A percentile compares a stretch with the other conserved stretches of the same genome.
Conservation (phyloP, 768 basidiomycete genomes). For the Daedaleopsis nitida region DNA sequence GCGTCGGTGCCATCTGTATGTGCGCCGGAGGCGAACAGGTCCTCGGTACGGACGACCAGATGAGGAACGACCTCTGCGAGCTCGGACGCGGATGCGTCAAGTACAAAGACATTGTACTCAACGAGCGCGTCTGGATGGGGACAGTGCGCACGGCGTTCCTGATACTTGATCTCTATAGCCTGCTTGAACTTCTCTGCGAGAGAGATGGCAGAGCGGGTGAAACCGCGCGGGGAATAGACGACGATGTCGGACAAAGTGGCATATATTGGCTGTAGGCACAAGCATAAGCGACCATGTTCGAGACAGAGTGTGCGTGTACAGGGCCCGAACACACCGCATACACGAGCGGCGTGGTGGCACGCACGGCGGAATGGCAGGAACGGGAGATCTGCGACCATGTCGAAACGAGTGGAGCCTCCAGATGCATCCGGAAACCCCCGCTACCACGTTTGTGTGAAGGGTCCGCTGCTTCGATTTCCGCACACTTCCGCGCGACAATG, state of each 20-base stretch:
- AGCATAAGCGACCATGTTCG: conserved; percentile 11
- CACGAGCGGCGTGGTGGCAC: no score
- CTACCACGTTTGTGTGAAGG: neutral
- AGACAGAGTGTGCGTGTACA: neutral
- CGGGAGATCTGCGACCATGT: neutral
- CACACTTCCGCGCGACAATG: neutral
- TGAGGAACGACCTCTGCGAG: conserved; percentile 49
- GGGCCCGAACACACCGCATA: no score
- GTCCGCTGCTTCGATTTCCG: neutral
- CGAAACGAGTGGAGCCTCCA: neutral
- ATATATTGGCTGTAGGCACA: conserved; percentile 65
- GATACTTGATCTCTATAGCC: conserved; percentile 60
- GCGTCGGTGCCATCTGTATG: conserved; percentile 38
- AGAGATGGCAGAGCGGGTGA: conserved; percentile 51
- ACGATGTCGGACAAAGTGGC: conserved; percentile 89
- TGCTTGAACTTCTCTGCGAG: conserved; percentile 67
- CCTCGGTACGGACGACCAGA: conserved; percentile 54
- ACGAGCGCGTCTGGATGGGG: conserved; percentile 38
- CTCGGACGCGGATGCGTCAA: conserved; percentile 55
- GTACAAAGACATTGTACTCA: conserved; percentile 77
- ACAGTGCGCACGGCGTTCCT: conserved; percentile 38
- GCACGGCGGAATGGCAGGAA: neutral
- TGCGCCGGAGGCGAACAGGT: conserved; percentile 32
- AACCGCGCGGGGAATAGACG: conserved; percentile 77
- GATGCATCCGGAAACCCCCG: neutral